Evolutionary conservation across 495 filamentous ascomycete species (phyloP), one percentile per base, ranked within the genome.

Genomic region (Podospora didyma): DNA sequence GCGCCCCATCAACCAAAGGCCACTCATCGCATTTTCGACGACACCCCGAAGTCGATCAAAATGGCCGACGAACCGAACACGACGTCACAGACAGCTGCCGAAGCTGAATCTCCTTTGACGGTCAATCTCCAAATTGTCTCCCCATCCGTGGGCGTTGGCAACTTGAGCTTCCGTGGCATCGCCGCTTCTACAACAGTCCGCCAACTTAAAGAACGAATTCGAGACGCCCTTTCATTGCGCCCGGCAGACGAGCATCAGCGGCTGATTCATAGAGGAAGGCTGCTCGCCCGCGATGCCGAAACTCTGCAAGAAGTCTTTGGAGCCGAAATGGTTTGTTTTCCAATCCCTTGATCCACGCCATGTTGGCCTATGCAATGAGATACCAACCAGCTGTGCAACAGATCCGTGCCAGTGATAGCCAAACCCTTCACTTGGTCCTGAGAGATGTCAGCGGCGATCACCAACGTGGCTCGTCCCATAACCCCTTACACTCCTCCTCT

Each of bases 381-480:
- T 52, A 60, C 61, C 65, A 39, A 64, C 56, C 19, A 11, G 23
- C 31, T 16, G 41, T 10, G 37, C 44, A 56, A 34, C 37, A 82
- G 80, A 72, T 84, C 57, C 73, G 72, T 28, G 73, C 69, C 39
- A 57, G 69, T 49, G 72, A 77, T 11, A 67, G 72, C 3, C 74
- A 79, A 57, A 75, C 76, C 55, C 71, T 90, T 7, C 87, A 90
- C 65, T 79, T 90, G n/a, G 86, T 86, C 7, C 65, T 89, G 21
- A 67, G 76, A 56, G 74, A 77, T 54, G 24, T 57, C n/a, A 56
- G 56, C 37, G 62, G 70, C 46, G 51, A 62, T n/a, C 66, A 66
- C 34, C 11, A 58, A 78, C 41, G 47, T 26, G 39, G 14, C 5
- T 17, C 39, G n/a, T 24, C 49, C 41, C 47, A 56, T 19, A 28